These are phyloP conservation scores for Pseudocercospora crystallina DNA, from an alignment of 2,329 filamentous ascomycete genomes.

Conservation along the genomic window DNA sequence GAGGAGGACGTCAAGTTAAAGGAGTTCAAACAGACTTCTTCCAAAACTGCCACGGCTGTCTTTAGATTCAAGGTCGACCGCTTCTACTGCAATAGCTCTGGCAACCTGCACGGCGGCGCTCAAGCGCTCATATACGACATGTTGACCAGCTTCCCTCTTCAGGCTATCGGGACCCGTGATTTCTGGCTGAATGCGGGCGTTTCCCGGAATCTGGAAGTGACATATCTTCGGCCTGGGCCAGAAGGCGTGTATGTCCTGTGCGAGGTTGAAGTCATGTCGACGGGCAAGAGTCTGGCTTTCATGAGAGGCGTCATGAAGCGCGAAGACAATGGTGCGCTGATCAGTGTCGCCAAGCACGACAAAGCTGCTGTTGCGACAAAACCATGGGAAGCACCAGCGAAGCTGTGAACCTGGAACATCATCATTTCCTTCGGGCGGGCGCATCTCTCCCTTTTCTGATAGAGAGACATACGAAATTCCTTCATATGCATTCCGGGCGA, in stretches of 20 bases:
- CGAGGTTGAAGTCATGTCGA: conserved; percentile 46
- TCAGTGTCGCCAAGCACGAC: conserved; percentile 38
- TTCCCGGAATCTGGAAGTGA: conserved; percentile 44
- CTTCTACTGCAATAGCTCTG: conserved; percentile 48
- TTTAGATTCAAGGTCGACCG: conserved; percentile 48
- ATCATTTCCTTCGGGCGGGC: not conserved
- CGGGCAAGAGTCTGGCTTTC: conserved; percentile 44
- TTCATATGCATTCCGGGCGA: too few species aligned
- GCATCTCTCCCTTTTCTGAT: too few species aligned
- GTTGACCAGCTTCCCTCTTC: conserved; percentile 43
- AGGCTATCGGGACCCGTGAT: conserved; percentile 27
- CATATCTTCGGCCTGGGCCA: conserved; percentile 45
- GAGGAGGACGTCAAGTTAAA: conserved; percentile 28
- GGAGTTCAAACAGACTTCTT: conserved; percentile 38
- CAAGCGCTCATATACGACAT: conserved; percentile 56
- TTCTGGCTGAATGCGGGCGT: conserved; percentile 49
- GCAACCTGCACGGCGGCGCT: conserved; percentile 55
- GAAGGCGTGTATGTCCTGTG: conserved; percentile 42
- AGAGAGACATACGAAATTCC: too few species aligned
- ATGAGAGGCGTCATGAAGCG: conserved; percentile 43
- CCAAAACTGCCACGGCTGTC: conserved; percentile 37
- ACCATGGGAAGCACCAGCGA: conserved; percentile 16
- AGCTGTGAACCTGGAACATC: not conserved
- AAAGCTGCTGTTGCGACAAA: conserved; percentile 32
- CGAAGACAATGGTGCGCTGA: conserved; percentile 34